Percentiles rank a stretch among this genome's conserved stretches.
phyloP scores from a whole-genome alignment of 2,329 filamentous ascomycete genomes.

The Atkinsonella hypoxylon region DNA sequence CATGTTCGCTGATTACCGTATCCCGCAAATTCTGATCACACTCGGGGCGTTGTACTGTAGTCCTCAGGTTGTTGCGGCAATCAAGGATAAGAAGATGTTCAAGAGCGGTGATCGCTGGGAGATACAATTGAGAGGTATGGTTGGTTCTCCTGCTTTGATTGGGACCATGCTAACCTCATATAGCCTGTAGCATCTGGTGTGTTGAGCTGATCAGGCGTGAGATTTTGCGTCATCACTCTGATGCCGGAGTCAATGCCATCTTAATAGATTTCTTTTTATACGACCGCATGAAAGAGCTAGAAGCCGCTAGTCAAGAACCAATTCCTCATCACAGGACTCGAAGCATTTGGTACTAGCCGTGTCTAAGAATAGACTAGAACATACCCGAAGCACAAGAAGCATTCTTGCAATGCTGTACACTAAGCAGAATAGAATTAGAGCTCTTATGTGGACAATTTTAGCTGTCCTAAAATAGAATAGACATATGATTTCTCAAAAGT shows the following conservation, averaged over 20 bases:
- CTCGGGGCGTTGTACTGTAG: constrained; percentile 77
- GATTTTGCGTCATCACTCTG: constrained; percentile 62
- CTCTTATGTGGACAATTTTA: not conserved
- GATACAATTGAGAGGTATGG: constrained; percentile 67
- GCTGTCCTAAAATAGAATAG: not conserved
- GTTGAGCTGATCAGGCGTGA: constrained; percentile 79
- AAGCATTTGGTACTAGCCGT: constrained; percentile 77
- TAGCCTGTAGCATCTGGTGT: constrained; percentile 89
- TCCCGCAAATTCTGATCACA: constrained; percentile 82
- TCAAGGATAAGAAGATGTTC: constrained; percentile 53
- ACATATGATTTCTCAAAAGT: not conserved
- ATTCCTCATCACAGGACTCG: constrained; percentile 75
- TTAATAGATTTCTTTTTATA: constrained; percentile 97
- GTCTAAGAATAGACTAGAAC: not conserved
- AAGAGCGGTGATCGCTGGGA: constrained; percentile 68
- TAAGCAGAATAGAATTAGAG: not conserved
- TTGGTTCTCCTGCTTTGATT: constrained; percentile 7
- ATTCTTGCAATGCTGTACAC: not conserved
- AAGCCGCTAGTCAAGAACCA: constrained; percentile 46
- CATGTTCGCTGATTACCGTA: constrained; percentile 97
- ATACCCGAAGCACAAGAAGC: not conserved
- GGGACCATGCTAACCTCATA: not conserved
- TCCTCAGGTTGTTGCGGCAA: constrained; percentile 60
- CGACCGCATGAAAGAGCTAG: constrained; percentile 81
- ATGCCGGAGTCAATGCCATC: constrained; percentile 68